A percentile compares a stretch with the other conserved stretches of the same genome.
Conservation (phyloP, 75 land plant species). For the Selaginella moellendorffii region DNA sequence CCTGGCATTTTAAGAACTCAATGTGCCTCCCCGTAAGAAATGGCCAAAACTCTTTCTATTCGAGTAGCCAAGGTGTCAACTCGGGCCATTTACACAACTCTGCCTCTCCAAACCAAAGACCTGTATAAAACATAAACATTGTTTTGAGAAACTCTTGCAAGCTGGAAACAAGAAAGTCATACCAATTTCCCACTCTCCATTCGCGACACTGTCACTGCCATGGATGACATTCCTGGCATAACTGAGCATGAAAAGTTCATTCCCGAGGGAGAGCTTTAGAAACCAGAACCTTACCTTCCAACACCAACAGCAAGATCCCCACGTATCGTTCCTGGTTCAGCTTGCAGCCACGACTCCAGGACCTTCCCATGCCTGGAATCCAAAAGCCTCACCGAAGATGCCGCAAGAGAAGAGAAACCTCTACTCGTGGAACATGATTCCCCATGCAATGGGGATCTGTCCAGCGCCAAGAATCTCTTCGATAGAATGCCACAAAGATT, state of each 20-base stretch:
- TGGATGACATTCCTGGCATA: constrained; percentile 94
- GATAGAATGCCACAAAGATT: too few relatives aligned
- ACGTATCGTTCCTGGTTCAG: constrained; percentile 97
- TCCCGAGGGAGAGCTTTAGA: neutral
- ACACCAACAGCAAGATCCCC: constrained; percentile 94
- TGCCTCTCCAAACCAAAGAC: neutral
- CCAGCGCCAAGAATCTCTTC: too few relatives aligned
- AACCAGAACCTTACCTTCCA: constrained; percentile 44
- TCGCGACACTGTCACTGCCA: constrained; percentile 96
- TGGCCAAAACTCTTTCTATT: too few relatives aligned
- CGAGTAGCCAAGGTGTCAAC: neutral
- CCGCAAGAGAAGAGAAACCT: constrained; percentile 14
- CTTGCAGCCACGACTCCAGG: constrained; percentile 91
- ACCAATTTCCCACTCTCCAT: constrained; percentile 95
- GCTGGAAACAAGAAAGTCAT: constrained; percentile 10
- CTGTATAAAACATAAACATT: neutral
- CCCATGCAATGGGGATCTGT: too few relatives aligned
- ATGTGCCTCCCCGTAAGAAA: too few relatives aligned
- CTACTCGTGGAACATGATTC: too few relatives aligned
- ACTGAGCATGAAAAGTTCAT: neutral
- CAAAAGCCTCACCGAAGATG: neutral
- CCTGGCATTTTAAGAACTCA: too few relatives aligned
- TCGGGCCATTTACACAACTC: neutral
- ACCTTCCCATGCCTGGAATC: constrained; percentile 89
- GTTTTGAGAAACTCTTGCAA: neutral